Percentiles rank a stretch among this genome's conserved stretches.
These are phyloP conservation scores for Amanita muscaria DNA, from an alignment of 768 basidiomycete species.

Conservation along the genomic window DNA sequence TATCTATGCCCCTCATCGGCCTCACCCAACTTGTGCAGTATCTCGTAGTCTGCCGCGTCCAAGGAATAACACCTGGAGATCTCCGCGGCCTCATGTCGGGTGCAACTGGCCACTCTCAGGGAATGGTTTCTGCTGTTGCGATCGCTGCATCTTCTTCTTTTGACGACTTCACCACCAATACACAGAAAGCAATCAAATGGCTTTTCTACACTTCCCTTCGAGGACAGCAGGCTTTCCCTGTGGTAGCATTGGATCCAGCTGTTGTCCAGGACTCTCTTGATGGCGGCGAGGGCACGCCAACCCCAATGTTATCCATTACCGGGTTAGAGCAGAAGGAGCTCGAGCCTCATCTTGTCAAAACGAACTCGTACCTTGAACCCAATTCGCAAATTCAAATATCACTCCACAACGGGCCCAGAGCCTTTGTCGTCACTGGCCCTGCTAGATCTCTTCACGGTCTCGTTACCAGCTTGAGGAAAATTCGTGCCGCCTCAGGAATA, in stretches of 20 bases:
- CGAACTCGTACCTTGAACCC: slow-evolving; percentile 75
- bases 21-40: slow-evolving; percentile 95
- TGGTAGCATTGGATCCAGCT: slow-evolving; percentile 79
- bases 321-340: slow-evolving; percentile 73
- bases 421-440: slow-evolving; percentile 90
- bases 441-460: slow-evolving; percentile 89
- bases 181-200: slow-evolving; percentile 80
- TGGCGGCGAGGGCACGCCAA: slow-evolving; percentile 88
- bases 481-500: slow-evolving; percentile 75
- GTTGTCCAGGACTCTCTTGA: slow-evolving; percentile 84
- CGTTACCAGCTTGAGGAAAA: slow-evolving; percentile 82
- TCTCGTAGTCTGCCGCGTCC: slow-evolving; percentile 67
- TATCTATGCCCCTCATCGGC: slow-evolving; percentile 94
- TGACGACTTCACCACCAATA: slow-evolving; percentile 67
- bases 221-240: slow-evolving; percentile 90
- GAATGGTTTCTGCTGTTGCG: slow-evolving; percentile 88
- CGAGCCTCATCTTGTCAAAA: slow-evolving; percentile 73
- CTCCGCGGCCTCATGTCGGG: slow-evolving; percentile 71
- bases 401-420: slow-evolving; percentile 87
- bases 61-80: slow-evolving; percentile 70
- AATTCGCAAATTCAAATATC: slow-evolving; percentile 80
- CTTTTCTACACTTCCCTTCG: slow-evolving; percentile 90
- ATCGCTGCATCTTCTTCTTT: slow-evolving; percentile 74
- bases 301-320: slow-evolving; percentile 88
- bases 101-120: slow-evolving; percentile 96